phyloP scores from a whole-genome alignment of 2,329 filamentous ascomycete genomes.

The Diaporthe longicolla region DNA sequence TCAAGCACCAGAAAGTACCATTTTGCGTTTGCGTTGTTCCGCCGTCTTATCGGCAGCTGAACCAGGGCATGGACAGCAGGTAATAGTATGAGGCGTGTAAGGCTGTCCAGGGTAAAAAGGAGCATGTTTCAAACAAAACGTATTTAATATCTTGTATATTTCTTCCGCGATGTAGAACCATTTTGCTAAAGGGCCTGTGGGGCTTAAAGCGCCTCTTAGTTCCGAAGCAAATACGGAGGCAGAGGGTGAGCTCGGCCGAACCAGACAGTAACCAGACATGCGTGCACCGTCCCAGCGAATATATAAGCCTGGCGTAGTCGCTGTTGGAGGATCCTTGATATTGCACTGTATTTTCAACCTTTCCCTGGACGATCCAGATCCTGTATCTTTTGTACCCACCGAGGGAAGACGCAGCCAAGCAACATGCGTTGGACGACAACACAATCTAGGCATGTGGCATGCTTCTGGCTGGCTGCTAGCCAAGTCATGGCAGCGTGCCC shows the following conservation, averaged over 20 bases:
- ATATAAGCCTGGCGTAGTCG: neutral
- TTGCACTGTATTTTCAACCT: neutral
- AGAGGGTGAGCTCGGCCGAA: constrained; percentile 7
- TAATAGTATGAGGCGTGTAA: neutral
- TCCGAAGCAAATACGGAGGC: constrained; percentile 16
- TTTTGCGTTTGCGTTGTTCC: too few species aligned
- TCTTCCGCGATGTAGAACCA: neutral
- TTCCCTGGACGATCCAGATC: too few species aligned
- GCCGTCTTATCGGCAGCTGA: too few species aligned
- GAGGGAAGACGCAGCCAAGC: neutral
- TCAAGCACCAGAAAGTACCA: too few species aligned
- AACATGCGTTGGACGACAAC: constrained; percentile 19
- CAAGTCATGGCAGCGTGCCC: constrained; percentile 39
- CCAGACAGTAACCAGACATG: neutral
- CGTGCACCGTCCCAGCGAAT: neutral
- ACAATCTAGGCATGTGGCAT: constrained; percentile 24
- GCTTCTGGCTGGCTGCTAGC: constrained; percentile 24
- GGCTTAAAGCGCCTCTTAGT: neutral
- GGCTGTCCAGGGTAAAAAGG: neutral
- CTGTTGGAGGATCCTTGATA: neutral
- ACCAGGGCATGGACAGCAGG: neutral
- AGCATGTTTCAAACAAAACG: neutral
- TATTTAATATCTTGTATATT: neutral
- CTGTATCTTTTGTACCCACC: neutral
- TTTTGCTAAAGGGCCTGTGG: constrained; percentile 6